These are phyloP conservation scores for Edaphochlamys debaryana DNA, from an alignment of 139 green algal species.

Conservation along the genomic window DNA sequence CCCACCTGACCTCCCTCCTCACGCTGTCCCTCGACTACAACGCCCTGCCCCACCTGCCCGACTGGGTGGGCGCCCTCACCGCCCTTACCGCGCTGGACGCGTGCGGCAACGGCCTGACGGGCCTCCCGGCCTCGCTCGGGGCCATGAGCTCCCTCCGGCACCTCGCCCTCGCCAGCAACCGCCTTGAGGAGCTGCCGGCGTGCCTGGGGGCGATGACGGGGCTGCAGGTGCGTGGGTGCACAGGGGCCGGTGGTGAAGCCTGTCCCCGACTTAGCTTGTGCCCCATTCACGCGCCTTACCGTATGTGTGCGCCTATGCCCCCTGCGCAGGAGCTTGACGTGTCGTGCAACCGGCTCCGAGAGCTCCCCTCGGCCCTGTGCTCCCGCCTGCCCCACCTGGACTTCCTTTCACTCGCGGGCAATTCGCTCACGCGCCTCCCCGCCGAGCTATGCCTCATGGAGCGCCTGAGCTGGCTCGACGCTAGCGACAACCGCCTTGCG, in stretches of 20 bases:
- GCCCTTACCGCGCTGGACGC: conserved; percentile 53
- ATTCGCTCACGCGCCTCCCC: conserved; percentile 40
- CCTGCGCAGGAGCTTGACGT: conserved; percentile 52
- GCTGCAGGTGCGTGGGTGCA: conserved; percentile 8
- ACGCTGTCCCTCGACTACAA: conserved; percentile 70
- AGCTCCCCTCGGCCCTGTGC: conserved; percentile 53
- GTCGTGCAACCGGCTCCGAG: conserved; percentile 57
- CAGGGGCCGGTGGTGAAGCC: too few species aligned
- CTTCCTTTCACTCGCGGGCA: conserved; percentile 77
- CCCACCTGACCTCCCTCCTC: conserved; percentile 32
- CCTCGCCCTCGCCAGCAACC: conserved; percentile 57
- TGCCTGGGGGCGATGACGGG: neutral
- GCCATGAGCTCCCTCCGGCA: conserved; percentile 39
- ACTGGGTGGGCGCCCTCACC: conserved; percentile 26
- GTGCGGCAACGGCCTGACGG: conserved; percentile 62
- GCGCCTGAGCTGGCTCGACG: conserved; percentile 39
- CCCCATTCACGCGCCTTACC: too few species aligned
- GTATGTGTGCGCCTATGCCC: too few species aligned
- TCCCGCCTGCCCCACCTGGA: conserved; percentile 51
- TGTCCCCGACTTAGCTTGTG: too few species aligned
- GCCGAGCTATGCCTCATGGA: neutral
- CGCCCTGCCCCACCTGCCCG: neutral
- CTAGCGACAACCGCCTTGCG: conserved; percentile 29
- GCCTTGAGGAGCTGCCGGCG: conserved; percentile 46
- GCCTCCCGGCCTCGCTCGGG: conserved; percentile 56